These are phyloP conservation scores for Aureobasidium namibiae DNA, from an alignment of 2,329 filamentous ascomycete genomes.

Conservation along the genomic window DNA sequence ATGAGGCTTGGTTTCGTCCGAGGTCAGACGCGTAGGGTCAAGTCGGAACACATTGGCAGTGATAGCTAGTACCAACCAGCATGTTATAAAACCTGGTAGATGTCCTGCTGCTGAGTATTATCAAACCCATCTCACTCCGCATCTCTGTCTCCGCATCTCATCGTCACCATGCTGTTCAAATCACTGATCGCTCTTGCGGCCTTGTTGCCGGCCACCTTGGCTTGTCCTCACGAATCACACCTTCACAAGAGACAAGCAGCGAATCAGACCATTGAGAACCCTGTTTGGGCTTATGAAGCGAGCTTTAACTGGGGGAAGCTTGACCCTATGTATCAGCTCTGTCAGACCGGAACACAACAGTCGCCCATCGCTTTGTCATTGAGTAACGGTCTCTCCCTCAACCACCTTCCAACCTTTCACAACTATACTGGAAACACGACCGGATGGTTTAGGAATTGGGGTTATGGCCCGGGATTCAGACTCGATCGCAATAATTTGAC, in stretches of 20 bases:
- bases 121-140: not conserved
- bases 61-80: not conserved
- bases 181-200: conserved; percentile 6
- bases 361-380: conserved; percentile 40
- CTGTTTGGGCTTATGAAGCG: conserved; percentile 27
- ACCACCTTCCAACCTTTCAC: conserved; percentile 25
- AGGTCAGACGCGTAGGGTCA: not conserved
- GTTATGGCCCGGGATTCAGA: conserved; percentile 40
- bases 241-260: not conserved
- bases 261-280: conserved; percentile 9
- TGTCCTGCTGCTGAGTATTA: not conserved
- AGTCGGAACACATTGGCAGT: not conserved
- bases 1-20: not conserved
- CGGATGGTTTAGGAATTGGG: conserved; percentile 37
- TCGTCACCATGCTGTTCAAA: not conserved
- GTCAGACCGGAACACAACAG: conserved; percentile 44
- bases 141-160: not conserved
- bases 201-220: conserved; percentile 1
- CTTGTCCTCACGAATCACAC: conserved; percentile 9
- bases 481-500: conserved; percentile 31
- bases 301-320: conserved; percentile 34
- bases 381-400: conserved; percentile 19
- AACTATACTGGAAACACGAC: conserved; percentile 16
- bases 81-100: not conserved
- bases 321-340: conserved; percentile 32